A percentile compares a stretch with the other conserved stretches of the same genome.
These are phyloP conservation scores for barrel medic (Medicago truncatula) DNA, from an alignment of 306 rosid species.

Conservation along the genomic window MtrunA17r5.0-ANR NC_053042.1:12809501-12810000, in stretches of 20 bases:
- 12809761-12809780: neutral
- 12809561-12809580: conserved; percentile 99
- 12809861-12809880: conserved; percentile 84
- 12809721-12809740: conserved; percentile 68
- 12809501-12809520: conserved; percentile 32
- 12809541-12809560: conserved; percentile 93
- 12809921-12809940: conserved; percentile 89
- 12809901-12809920: conserved; percentile 75
- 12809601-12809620: conserved; percentile 90
- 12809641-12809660: conserved; percentile 99
- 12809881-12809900: conserved; percentile 81
- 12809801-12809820: conserved; percentile 91
- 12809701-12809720: conserved; percentile 97
- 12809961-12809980: conserved; percentile 99
- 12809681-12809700: conserved; percentile 90
- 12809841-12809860: conserved; percentile 92
- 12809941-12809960: conserved; percentile 89
- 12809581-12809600: conserved; percentile 89
- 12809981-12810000: conserved; percentile 99
- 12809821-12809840: conserved; percentile 95
- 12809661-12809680: conserved; percentile 99
- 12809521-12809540: conserved; percentile 41
- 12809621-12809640: conserved; percentile 95
- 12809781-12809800: conserved; percentile 9
- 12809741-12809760: conserved; percentile 43